Evolutionary conservation across 495 filamentous ascomycete genomes (phyloP).

Genomic region (Neurospora discreta): DNA sequence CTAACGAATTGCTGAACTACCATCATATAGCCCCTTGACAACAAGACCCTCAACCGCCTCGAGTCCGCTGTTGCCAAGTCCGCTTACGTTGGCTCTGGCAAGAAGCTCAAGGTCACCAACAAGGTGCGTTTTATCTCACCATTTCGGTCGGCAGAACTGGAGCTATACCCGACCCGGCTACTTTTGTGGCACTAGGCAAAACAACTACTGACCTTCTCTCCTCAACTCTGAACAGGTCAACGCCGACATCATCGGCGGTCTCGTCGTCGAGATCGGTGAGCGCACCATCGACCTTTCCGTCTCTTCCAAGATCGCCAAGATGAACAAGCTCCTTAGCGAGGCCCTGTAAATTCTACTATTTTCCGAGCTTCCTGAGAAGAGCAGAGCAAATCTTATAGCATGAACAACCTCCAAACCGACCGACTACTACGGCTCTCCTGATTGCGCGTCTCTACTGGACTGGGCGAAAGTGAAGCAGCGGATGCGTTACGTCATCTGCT

Average conservation of each 20-base stretch:
- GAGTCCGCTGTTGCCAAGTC: constrained; percentile 86
- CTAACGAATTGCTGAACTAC: not conserved
- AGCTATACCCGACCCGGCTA: not conserved
- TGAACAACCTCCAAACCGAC: not conserved
- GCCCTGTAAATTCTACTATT: constrained; percentile 62
- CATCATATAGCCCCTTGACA: constrained; percentile 62
- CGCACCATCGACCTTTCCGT: constrained; percentile 96
- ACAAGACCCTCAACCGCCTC: constrained; percentile 70
- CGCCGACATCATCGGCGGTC: constrained; percentile 85
- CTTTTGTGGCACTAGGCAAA: not conserved
- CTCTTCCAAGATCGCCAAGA: constrained; percentile 85
- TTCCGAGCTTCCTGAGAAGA: not conserved
- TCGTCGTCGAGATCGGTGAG: constrained; percentile 94
- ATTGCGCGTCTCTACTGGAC: not conserved
- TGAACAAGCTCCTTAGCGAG: constrained; percentile 98
- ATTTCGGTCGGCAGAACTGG: not conserved
- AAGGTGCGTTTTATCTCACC: constrained; percentile 46
- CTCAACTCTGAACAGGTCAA: constrained; percentile 51
- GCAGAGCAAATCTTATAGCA: not conserved
- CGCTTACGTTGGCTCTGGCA: constrained; percentile 73
- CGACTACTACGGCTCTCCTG: not conserved
- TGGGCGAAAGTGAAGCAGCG: not conserved
- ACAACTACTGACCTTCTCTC: not conserved
- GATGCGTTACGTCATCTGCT: not conserved
- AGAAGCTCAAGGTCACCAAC: constrained; percentile 94